Evolutionary conservation across 306 rosid genomes (phyloP).

Genomic region (Calophaca sinica): DNA sequence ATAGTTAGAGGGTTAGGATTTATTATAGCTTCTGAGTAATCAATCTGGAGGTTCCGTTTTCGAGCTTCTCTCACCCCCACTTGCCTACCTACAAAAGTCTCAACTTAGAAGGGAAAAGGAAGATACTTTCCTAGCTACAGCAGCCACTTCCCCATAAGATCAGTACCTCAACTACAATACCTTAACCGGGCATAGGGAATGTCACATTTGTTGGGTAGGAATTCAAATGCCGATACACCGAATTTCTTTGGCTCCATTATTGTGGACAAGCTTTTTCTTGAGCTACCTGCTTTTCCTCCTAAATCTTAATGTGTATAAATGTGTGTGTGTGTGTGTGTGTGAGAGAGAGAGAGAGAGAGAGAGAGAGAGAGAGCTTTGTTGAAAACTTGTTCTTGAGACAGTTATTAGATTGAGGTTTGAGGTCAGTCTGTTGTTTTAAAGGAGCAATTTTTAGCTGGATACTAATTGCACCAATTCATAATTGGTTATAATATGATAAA

Average conservation of each 20-base stretch:
- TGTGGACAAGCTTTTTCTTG: slow-evolving; percentile 12
- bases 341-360: no score
- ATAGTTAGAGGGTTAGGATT: slow-evolving; percentile 13
- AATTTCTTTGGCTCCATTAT: slow-evolving; percentile 4
- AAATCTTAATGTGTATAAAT: no score
- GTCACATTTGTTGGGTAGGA: neutral
- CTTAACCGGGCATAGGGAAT: neutral
- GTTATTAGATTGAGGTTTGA: neutral
- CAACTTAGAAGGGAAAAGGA: neutral
- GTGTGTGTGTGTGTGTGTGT: neutral
- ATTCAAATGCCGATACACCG: neutral
- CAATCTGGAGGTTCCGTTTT: no score
- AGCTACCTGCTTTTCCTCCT: no score
- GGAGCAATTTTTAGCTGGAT: neutral
- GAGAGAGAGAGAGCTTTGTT: no score
- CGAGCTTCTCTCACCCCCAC: neutral
- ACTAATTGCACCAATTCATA: neutral
- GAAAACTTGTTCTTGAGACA: neutral
- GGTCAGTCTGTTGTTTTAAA: neutral
- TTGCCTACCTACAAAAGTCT: neutral
- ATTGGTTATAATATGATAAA: no score
- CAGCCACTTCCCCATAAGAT: neutral
- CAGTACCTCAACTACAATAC: neutral
- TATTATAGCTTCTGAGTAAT: neutral
- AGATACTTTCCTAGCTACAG: neutral